phyloP scores from a whole-genome alignment of 345 rosid species.

The Syzygium oleosum region DNA sequence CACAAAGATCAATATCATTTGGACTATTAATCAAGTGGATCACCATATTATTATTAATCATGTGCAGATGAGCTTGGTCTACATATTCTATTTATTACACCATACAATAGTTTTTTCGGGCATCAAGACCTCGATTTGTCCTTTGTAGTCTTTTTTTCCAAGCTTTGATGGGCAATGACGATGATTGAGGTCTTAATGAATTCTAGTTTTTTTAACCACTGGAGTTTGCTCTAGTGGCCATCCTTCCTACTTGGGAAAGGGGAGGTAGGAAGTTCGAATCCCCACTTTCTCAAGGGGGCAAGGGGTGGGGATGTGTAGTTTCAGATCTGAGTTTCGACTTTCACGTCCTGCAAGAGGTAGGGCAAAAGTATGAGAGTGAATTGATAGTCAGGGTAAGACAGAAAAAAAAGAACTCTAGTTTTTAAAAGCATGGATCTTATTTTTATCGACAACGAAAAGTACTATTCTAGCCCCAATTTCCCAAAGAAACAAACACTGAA shows the following conservation, averaged over 20 bases:
- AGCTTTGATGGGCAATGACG: neutral
- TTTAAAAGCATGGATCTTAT: neutral
- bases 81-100: neutral
- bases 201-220: too few relatives aligned
- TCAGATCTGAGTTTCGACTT: too few relatives aligned
- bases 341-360: too few relatives aligned
- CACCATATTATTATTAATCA: neutral
- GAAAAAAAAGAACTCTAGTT: neutral
- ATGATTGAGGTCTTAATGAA: neutral
- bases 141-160: neutral
- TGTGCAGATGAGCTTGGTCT: neutral
- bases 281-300: too few relatives aligned
- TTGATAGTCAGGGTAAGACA: too few relatives aligned
- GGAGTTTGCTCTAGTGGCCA: too few relatives aligned
- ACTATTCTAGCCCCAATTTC: neutral
- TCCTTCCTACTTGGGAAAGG: too few relatives aligned
- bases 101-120: neutral
- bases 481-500: neutral
- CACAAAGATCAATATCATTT: neutral
- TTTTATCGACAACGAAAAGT: neutral
- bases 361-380: too few relatives aligned
- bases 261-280: too few relatives aligned
- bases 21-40: neutral
- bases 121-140: neutral
- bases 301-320: too few relatives aligned